A percentile compares a stretch with the other conserved stretches of the same genome.
phyloP scores from a whole-genome alignment of 148 eudicot genomes.

The Bassia scoparia region DNA sequence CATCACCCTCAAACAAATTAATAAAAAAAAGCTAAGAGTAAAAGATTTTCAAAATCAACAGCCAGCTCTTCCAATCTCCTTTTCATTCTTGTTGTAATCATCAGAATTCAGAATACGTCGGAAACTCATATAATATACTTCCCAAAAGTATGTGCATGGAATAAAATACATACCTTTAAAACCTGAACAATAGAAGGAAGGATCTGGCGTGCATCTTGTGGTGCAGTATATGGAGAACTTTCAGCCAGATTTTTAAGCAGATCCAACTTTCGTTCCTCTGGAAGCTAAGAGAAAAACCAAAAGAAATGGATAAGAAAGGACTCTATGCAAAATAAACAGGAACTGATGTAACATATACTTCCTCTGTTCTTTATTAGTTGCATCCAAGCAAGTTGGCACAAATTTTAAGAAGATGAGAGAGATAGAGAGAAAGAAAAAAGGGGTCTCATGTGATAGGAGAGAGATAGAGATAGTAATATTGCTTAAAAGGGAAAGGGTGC shows the following conservation, averaged over 20 bases:
- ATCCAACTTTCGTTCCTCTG: constrained; percentile 83
- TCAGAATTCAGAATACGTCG: background rate
- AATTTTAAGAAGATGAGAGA: too few species aligned
- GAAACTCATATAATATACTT: background rate
- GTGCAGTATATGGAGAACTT: constrained; percentile 71
- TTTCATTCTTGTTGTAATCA: background rate
- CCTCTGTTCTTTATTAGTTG: too few species aligned
- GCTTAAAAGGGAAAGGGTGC: too few species aligned
- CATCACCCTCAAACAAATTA: background rate
- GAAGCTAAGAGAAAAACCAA: constrained; percentile 50
- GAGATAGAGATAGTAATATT: too few species aligned
- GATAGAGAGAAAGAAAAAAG: too few species aligned
- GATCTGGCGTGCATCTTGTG: constrained; percentile 80
- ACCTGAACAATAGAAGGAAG: constrained; percentile 82
- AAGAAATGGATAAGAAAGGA: background rate
- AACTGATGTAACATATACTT: too few species aligned
- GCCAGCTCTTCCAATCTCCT: background rate
- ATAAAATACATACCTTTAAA: constrained; percentile 51
- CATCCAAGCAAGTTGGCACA: too few species aligned
- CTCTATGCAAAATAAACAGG: background rate
- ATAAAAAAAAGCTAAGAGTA: background rate
- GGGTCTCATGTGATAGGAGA: too few species aligned
- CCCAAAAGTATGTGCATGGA: background rate
- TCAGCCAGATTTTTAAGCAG: constrained; percentile 92
- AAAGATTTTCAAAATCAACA: background rate